Evolutionary conservation across 164 flowering plant species (phyloP).

Genomic region (Cinnamomum chago): DNA sequence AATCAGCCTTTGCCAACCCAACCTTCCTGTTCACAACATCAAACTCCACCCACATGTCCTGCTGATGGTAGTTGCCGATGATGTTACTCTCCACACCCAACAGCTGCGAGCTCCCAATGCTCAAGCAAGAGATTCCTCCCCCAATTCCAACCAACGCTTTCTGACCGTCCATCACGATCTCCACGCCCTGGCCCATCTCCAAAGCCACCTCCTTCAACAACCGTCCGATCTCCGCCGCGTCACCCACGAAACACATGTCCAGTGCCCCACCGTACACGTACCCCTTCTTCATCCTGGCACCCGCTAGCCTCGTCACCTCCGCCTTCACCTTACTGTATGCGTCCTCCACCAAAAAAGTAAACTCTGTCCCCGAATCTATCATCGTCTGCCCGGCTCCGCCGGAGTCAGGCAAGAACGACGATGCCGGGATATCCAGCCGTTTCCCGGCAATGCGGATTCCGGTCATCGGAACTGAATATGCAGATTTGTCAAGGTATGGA

Average conservation of each 20-base stretch:
- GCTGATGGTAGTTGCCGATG: slow-evolving; percentile 77
- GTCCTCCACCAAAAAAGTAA: slow-evolving; percentile 55
- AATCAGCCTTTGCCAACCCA: slow-evolving; percentile 72
- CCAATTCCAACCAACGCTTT: slow-evolving; percentile 43
- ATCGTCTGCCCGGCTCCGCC: slow-evolving; percentile 77
- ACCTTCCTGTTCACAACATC: slow-evolving; percentile 49
- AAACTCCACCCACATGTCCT: slow-evolving; percentile 75
- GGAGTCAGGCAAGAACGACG: slow-evolving; percentile 51
- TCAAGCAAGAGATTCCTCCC: slow-evolving; percentile 53
- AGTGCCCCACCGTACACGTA: slow-evolving; percentile 42
- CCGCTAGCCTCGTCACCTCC: slow-evolving; percentile 45
- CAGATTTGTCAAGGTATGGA: slow-evolving; percentile 62
- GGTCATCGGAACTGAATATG: slow-evolving; percentile 51
- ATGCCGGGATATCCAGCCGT: slow-evolving; percentile 33
- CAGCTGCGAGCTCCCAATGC: slow-evolving; percentile 61
- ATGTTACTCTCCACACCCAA: slow-evolving; percentile 58
- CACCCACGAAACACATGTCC: slow-evolving; percentile 59
- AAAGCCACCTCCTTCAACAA: slow-evolving; percentile 50
- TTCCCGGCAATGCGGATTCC: slow-evolving; percentile 52
- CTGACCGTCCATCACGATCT: slow-evolving; percentile 36
- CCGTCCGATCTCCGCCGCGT: slow-evolving; percentile 43
- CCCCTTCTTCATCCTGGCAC: slow-evolving; percentile 39
- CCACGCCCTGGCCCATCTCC: slow-evolving; percentile 52
- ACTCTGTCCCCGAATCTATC: slow-evolving; percentile 74
- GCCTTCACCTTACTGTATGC: slow-evolving; percentile 52